Conservation (phyloP, 2,329 filamentous ascomycete species). For the Paecilomyces niveus region DNA sequence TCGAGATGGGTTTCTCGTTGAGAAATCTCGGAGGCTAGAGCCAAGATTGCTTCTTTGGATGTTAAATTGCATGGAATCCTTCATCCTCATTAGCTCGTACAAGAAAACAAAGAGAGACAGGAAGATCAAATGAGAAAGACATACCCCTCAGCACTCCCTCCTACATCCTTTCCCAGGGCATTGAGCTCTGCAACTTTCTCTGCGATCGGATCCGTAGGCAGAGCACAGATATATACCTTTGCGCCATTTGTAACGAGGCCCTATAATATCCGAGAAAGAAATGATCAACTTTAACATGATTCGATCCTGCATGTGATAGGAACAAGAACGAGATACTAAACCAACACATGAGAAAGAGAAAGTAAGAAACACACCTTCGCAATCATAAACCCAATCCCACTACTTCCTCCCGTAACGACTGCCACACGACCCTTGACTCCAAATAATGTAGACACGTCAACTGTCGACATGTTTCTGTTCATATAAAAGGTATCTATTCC, state of each 20-base stretch:
- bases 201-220: slow-evolving; percentile 36
- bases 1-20: slow-evolving; percentile 37
- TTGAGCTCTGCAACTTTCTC: slow-evolving; percentile 34
- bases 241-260: slow-evolving; percentile 41
- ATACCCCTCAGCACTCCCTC: slow-evolving; percentile 36
- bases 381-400: slow-evolving; percentile 44
- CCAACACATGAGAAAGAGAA: not conserved
- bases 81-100: not conserved
- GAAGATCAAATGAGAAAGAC: not conserved
- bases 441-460: slow-evolving; percentile 15
- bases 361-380: slow-evolving; percentile 24
- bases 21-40: slow-evolving; percentile 25
- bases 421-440: slow-evolving; percentile 37
- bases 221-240: slow-evolving; percentile 38
- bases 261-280: slow-evolving; percentile 14
- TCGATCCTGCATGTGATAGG: not conserved
- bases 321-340: too few relatives aligned
- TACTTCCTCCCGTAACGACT: slow-evolving; percentile 39
- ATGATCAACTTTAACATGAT: not conserved
- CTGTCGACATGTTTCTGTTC: slow-evolving; percentile 5
- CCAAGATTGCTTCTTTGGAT: slow-evolving; percentile 34
- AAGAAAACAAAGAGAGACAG: too few relatives aligned
- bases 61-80: slow-evolving; percentile 28
- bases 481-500: not conserved
- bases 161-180: slow-evolving; percentile 25